Base-by-base conservation (phyloP, 306 rosid species). In the Vigna trinervia region DNA sequence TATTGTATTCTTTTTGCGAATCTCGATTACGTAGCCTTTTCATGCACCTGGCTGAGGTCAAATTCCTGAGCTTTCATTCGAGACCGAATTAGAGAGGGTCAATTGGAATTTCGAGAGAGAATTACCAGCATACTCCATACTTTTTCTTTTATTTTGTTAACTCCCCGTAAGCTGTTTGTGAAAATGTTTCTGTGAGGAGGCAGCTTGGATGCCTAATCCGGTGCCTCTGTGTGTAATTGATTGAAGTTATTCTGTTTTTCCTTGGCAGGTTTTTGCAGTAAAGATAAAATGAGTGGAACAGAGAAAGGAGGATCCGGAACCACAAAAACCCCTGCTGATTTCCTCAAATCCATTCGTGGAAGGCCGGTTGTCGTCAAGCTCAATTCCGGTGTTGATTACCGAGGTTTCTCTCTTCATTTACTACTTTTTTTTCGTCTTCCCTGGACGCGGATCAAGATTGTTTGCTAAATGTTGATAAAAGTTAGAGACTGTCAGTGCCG, bases 311-410 rank as follows among this genome's bases (percentile, higher is more conserved):
- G 85, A 38, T 86, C 92, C 1, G 84, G 88, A 14, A 74, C 93
- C 66, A 93, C 98, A 0, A 93, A 93, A 84, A 93, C 96, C 28
- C 98, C 97, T 0, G 97, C 97, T 0, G 97, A 93, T 86, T 93
- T 93, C 66, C 97, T 93, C 71, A 93, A 93, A 67, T 91, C 98
- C 45, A 93, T 93, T 75, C 96, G 98, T 0, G 98, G 98, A 30
- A 94, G 93, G 46, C 98, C 98, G 0, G 98, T 93, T 75, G 98
- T 93, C 23, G 98, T 93, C 8, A 93, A 93, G 81, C 88, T 93
- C 71, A 93, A 93, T 80, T 93, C 98, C 26, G 98, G 98, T 5
- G 98, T 93, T 32, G 98, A 93, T 63, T 93, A 93, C 70, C 79
- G 98, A 88, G 98, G 98, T 93, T 41, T 32, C 34, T 51, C 51